Conservation (phyloP, 1,139 yeast species). For the Citeromyces hawaiiensis region DNA sequence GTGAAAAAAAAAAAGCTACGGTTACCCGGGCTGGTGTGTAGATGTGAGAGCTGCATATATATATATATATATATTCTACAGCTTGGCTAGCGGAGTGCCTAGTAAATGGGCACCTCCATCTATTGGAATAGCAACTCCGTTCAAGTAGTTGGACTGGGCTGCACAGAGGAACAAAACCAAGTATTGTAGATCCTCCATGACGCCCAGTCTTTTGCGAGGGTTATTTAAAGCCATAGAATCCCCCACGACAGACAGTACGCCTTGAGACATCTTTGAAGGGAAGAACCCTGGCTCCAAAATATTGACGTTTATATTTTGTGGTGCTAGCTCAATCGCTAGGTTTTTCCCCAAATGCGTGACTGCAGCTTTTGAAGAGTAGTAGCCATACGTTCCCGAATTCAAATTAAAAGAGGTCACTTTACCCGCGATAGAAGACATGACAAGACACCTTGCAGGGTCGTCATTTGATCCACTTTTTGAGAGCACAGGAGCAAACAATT, state of each 20-base stretch:
- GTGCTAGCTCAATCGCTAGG: slow-evolving; percentile 52
- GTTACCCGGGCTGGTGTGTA: background rate
- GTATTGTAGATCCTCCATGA: slow-evolving; percentile 44
- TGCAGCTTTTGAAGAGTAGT: slow-evolving; percentile 68
- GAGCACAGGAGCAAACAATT: slow-evolving; percentile 45
- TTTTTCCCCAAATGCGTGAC: slow-evolving; percentile 57
- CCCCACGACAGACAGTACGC: slow-evolving; percentile 43
- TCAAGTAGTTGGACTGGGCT: slow-evolving; percentile 44
- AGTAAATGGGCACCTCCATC: slow-evolving; percentile 48
- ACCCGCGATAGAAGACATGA: slow-evolving; percentile 53
- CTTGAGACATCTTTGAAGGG: slow-evolving; percentile 68
- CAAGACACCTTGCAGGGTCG: slow-evolving; percentile 55
- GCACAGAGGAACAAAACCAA: slow-evolving; percentile 50
- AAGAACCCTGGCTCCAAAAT: slow-evolving; percentile 70
- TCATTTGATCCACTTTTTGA: slow-evolving; percentile 37
- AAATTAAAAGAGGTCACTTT: slow-evolving; percentile 23
- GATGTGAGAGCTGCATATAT: no score
- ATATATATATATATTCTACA: background rate
- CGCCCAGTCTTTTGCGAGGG: slow-evolving; percentile 58
- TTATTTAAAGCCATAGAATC: slow-evolving; percentile 32
- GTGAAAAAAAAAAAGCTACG: background rate
- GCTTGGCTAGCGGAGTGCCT: slow-evolving; percentile 7
- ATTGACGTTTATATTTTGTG: slow-evolving; percentile 54
- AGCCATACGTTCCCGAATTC: slow-evolving; percentile 55
- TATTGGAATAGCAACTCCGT: slow-evolving; percentile 61